Evolutionary conservation across 2,329 filamentous ascomycete species (phyloP), one percentile per base, ranked within the genome.

Genomic region (Colletotrichum coccodes): DNA sequence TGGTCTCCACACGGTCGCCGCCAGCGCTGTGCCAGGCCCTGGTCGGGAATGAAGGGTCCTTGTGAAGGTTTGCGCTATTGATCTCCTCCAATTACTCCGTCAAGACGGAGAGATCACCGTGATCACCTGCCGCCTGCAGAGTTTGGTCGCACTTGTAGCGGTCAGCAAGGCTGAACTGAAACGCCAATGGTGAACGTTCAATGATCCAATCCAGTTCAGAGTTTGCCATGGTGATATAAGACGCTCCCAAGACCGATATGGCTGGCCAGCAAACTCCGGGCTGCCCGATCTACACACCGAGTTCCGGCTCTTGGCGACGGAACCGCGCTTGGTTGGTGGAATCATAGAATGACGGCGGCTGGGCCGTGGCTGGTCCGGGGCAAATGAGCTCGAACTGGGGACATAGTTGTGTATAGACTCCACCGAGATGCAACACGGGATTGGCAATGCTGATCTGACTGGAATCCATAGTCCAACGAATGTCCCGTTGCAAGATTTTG

Each of bases 131-230:
- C 28, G 49, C 40, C 47, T 59, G 56, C 54, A 65, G 34, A 66
- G 40, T 69, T 59, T 50, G 49, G 49, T 34, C 21, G 47, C 18
- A 60, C 47, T 32, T 50, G 49, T 26, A 68, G 65, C 54, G 54
- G 65, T 60, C 61, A 68, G 60, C 54, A 65, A 69, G 62, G 62
- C 66, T 69, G 66, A 65, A 60, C 54, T 65, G 62, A 50, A 69
- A 66, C 54, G 42, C 47, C 36, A 49, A 60, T 57, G 16, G 26
- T 30, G 38, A 69, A 42, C n/a, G 47, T 65, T 60, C 18, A 23
- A 49, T 40, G 32, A 30, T 50, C n/a, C 34, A 32, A 40, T n/a
- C 28, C 8, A 36, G 18, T 49, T 44, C 54, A 60, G 42, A 69
- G 66, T 68, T 65, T 56, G n/a, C 36, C 40, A 53, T 47, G 26